Base-by-base conservation (phyloP, 2,329 filamentous ascomycete species). In the Colletotrichum sp. region DNA sequence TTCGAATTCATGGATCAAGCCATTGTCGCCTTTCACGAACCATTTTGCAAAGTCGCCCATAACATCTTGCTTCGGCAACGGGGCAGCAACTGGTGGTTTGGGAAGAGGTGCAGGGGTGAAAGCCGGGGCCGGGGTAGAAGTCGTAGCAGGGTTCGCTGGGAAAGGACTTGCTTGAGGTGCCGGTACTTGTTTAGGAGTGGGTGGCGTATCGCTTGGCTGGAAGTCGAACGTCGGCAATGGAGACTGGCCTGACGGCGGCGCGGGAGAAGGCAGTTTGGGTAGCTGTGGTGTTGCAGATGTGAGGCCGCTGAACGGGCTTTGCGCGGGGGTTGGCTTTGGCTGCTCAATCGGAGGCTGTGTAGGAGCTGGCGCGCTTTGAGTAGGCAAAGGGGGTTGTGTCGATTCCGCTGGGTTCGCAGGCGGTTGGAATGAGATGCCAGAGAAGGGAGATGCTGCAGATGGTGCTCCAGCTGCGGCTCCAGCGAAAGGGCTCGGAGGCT, bases 21-120 rank as follows among this genome's bases (percentile, higher is more conserved):
- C 91, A 18, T 84, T 81, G 72, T 92, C 91, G 36, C 88, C 91
- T 15, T 83, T 82, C 5, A 91, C 88, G 70, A 88, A 89, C 91
- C 91, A 92, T 30, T 84, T 86, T 1, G 89, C 86, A 34, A 92
- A 88, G 64, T 88, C 85, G 8, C 82, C 87, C 78, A 92, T 85
- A 4, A 84, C 79, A 73, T 91, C 88, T 28, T 83, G 75, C 32
- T 68, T 68, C 34, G 30, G 76, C 13, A 30, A 26, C 36, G 30
- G 34, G 34, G 69, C 26, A 63, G 32, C 39, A 1, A 36, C 34
- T 21, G 49, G 34, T 26, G 71, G 34, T 26, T 74, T 65, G 8
- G 65, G 34, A 24, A 65, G n/a, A 24, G 36, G 18, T 13, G 49
- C 32, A 6, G 36, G 72, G 30, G 34, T 12, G 5, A 34, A 16